Evolutionary conservation across 352 stramenopile species (phyloP).

Genomic region (Halophytophthora polymorphica): DNA sequence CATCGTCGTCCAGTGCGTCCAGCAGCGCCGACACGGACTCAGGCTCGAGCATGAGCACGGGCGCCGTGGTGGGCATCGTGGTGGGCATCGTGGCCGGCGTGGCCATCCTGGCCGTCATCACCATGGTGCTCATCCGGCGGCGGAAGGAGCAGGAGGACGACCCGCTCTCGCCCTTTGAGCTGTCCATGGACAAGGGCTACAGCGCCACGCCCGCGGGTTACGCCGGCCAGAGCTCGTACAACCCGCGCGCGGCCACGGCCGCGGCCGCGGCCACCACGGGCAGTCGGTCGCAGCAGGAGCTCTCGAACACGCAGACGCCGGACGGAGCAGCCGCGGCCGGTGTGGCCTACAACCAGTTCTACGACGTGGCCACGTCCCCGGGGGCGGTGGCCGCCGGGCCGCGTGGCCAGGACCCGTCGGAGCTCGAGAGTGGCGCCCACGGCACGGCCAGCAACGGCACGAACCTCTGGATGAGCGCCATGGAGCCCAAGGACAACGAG

Average conservation of each 20-base stretch:
- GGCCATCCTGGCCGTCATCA: conserved; percentile 50
- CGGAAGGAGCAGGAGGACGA: conserved; percentile 64
- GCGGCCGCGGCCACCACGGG: conserved; percentile 9
- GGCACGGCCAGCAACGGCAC: conserved; percentile 33
- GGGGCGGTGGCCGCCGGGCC: conserved; percentile 26
- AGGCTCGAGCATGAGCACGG: conserved; percentile 59
- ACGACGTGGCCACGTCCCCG: conserved; percentile 68
- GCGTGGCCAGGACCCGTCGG: conserved; percentile 25
- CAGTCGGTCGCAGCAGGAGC: conserved; percentile 16
- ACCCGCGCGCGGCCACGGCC: conserved; percentile 25
- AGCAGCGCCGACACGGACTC: conserved; percentile 21
- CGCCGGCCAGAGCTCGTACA: conserved; percentile 41
- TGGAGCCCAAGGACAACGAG: conserved; percentile 79
- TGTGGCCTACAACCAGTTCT: conserved; percentile 72
- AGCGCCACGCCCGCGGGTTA: conserved; percentile 31
- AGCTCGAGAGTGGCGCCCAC: conserved; percentile 17
- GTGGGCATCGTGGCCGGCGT: conserved; percentile 61
- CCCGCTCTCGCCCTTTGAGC: conserved; percentile 76
- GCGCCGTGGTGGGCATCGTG: conserved; percentile 66
- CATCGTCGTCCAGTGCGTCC: conserved; percentile 14
- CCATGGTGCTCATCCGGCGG: conserved; percentile 54
- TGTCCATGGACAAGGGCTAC: conserved; percentile 85
- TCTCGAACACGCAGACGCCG: conserved; percentile 32
- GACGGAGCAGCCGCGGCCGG: conserved; percentile 40
- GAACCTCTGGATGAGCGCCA: conserved; percentile 80